Evolutionary conservation across 306 rosid genomes (phyloP).

Genomic region (Rubus idaeus): DNA sequence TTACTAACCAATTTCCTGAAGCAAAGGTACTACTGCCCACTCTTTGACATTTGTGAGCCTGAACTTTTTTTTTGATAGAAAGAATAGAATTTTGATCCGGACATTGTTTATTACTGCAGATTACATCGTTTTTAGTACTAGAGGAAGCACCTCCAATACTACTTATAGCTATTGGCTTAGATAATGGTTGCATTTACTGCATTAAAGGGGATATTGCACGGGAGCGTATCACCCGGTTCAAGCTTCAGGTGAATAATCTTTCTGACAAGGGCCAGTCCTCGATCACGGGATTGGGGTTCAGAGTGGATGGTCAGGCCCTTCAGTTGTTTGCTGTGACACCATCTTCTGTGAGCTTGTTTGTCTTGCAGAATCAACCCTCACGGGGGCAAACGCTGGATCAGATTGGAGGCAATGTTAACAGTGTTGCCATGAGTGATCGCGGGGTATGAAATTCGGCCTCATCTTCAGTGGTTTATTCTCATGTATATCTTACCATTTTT

Average conservation of each 20-base stretch:
- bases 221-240: conserved; percentile 87
- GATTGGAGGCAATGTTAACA: conserved; percentile 69
- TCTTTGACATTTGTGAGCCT: not conserved
- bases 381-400: conserved; percentile 93
- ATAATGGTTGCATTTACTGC: conserved; percentile 90
- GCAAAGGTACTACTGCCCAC: conserved; percentile 60
- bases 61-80: not conserved
- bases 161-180: conserved; percentile 85
- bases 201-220: conserved; percentile 96
- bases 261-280: conserved; percentile 62
- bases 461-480: conserved; percentile 8
- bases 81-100: conserved; percentile 19
- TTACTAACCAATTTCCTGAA: conserved; percentile 89
- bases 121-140: conserved; percentile 80
- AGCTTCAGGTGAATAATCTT: conserved; percentile 74
- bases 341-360: conserved; percentile 74
- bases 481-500: conserved; percentile 2
- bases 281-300: conserved; percentile 83
- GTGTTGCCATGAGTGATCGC: conserved; percentile 93
- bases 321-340: conserved; percentile 90
- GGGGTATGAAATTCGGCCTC: conserved; percentile 48
- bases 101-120: conserved; percentile 48
- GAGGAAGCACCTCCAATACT: conserved; percentile 96
- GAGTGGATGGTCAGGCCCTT: conserved; percentile 93
- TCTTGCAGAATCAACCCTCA: conserved; percentile 75